Base-by-base conservation (phyloP, 2,329 filamentous ascomycete genomes). In the Metarhizium robertsii region DNA sequence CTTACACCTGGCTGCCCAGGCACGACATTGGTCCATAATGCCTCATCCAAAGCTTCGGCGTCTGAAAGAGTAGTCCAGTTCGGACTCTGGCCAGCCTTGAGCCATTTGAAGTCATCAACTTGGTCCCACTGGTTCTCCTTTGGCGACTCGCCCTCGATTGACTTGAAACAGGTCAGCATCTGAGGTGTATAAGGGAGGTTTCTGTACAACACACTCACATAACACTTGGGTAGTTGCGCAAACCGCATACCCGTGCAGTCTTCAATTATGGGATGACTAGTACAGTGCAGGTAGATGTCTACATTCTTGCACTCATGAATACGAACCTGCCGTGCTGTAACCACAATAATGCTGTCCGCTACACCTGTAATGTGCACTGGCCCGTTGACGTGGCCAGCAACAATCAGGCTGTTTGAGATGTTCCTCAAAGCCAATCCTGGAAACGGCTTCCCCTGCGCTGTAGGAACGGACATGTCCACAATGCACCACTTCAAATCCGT, bases 31-130 rank as follows among this genome's bases (percentile, higher is more conserved):
- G 76, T 80, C 91, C 91, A 96, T 0, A 87, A 74, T 2, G 80
- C 74, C 2, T 86, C 81, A 0, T 72, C 61, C 13, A 92, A 71
- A 29, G 79, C 79, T 54, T 85, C 74, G 1, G 75, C 75, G 53
- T 83, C 78, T 1, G 81, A 75, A 25, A 97, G 63, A 2, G 90
- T 71, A 38, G 76, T 81, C 90, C 92, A 99, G 67, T 99, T 92
- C 2, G 94, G 94, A 66, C 90, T 96, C 34, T 83, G 83, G 56
- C 88, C 90, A 16, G 81, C 78, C 70, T 92, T 95, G 60, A 96
- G 80, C 94, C 94, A 97, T 72, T 95, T 95, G 77, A 99, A 99
- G 69, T 99, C 94, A 69, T 97, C 90, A 16, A 97, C 88, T 64
- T 94, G 84, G 62, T 92, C 81, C 90, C 90, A 99, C 64, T 87